Conservation (phyloP, 1,139 yeast genomes). For the Protomyces arabidopsidicola region DNA sequence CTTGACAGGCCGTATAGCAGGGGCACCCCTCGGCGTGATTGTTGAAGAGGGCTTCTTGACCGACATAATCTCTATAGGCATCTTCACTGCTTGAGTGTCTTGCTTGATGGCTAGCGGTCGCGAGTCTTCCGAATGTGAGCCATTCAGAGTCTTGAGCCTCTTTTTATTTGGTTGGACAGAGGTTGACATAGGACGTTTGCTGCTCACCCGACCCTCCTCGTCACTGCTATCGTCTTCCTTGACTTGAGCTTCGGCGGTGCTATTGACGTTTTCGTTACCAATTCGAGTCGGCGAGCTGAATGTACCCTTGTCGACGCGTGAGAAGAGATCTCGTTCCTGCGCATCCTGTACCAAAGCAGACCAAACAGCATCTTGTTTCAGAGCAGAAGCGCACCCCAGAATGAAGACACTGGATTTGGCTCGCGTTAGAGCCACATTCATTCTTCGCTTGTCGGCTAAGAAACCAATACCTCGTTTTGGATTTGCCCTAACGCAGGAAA, state of each 20-base stretch:
- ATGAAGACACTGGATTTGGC: constrained; percentile 92
- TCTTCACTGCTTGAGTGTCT: not conserved
- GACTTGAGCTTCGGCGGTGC: not conserved
- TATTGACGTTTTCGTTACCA: not conserved
- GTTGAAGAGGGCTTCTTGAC: not conserved
- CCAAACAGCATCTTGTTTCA: constrained; percentile 58
- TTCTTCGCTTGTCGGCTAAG: constrained; percentile 80
- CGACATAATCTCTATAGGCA: not conserved
- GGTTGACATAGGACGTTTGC: not conserved
- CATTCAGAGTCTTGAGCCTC: not conserved
- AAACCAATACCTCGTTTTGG: constrained; percentile 65
- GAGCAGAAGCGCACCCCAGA: constrained; percentile 68
- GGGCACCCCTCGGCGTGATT: not conserved
- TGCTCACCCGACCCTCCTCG: not conserved
- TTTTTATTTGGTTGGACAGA: not conserved
- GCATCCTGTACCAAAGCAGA: constrained; percentile 59
- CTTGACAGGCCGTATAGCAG: not conserved
- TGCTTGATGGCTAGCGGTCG: not conserved
- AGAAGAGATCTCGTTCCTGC: constrained; percentile 30
- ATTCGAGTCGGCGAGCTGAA: not conserved
- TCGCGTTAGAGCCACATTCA: constrained; percentile 94
- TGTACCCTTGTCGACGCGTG: constrained; percentile 13
- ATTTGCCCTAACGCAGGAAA: constrained; percentile 87
- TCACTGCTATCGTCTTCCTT: not conserved
- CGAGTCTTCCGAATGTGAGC: not conserved